These are phyloP conservation scores for Solanum megistacrolobum DNA, from an alignment of 257 asterid genomes.

Conservation along the genomic window DNA sequence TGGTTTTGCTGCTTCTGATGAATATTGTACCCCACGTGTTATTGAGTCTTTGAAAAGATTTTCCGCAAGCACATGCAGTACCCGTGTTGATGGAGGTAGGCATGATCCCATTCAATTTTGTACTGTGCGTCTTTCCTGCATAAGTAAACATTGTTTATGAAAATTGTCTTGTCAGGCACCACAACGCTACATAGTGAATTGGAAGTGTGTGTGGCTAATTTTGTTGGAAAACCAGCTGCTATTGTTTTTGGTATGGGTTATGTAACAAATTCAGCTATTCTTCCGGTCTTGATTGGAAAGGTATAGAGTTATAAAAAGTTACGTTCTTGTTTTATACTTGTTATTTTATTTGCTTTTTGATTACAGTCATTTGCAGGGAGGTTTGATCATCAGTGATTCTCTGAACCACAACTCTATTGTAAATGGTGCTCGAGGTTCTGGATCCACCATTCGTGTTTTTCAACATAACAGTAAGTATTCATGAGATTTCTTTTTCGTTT, in stretches of 20 bases:
- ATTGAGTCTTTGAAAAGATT: slow-evolving; percentile 74
- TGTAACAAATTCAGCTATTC: slow-evolving; percentile 85
- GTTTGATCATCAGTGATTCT: slow-evolving; percentile 89
- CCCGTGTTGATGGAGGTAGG: slow-evolving; percentile 92
- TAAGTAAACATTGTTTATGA: not conserved
- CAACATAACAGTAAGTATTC: slow-evolving; percentile 79
- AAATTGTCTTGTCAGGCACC: slow-evolving; percentile 43
- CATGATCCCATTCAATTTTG: not conserved
- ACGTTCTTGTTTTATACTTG: not conserved
- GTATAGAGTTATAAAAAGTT: slow-evolving; percentile 18
- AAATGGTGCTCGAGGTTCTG: slow-evolving; percentile 96
- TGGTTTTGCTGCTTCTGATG: slow-evolving; percentile 95
- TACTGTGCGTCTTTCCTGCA: not conserved
- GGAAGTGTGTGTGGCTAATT: slow-evolving; percentile 87
- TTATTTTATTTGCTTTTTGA: not conserved
- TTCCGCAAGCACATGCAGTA: slow-evolving; percentile 78
- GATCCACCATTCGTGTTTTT: slow-evolving; percentile 84
- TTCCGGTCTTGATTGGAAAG: slow-evolving; percentile 79
- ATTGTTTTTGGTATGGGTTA: slow-evolving; percentile 95
- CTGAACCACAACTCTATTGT: slow-evolving; percentile 93
- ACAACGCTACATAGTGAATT: slow-evolving; percentile 61
- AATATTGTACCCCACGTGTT: slow-evolving; percentile 87
- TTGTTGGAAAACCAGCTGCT: slow-evolving; percentile 89
- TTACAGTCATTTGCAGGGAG: slow-evolving; percentile 45
- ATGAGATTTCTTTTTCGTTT: not conserved